Base-by-base conservation (phyloP, 257 asterid genomes). In the Phtheirospermum japonicum region DNA sequence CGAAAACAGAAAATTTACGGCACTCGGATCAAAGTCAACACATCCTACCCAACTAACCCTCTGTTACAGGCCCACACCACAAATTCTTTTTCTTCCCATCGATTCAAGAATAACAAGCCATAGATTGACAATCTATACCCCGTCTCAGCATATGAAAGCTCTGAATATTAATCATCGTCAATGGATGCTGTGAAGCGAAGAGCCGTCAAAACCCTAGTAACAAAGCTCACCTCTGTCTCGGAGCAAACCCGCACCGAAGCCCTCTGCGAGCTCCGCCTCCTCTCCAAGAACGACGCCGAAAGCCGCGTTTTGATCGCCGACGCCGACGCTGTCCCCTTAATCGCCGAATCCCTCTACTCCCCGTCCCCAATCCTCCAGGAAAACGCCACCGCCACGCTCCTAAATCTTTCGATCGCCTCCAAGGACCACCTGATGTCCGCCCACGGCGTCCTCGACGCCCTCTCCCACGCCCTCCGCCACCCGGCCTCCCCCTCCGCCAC, bases 401-500 rank as follows among this genome's bases (percentile, higher is more conserved):
- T 88, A 11, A 91, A 91, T 77, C 81, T 91, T 71, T 88, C 98
- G 0, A 91, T 91, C 30, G 76, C 96, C 17, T 77, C 92, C 49
- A 88, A 86, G 71, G 89, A 86, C 4, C 76, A 74, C 16, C 62
- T 88, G 32, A 86, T 88, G 79, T 84, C 95, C n/a, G 77, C 92
- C 9, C 87, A 75, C 60, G 94, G 92, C 32, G 71, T 86, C 4
- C 98, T 91, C 53, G 98, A 91, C 78, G 92, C 98, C 31, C 84
- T 88, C n/a, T 91, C 98, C 31, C 97, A 91, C 76, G 87, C 93
- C 8, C 90, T 91, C 57, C 84, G 93, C 64, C 76, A 88, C 78
- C 97, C 98, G 7, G 66, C 87, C 7, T 57, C 95, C 19, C 89
- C 92, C 2, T 81, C 67, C 76, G 70, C 77, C 23, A 87, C 80